Evolutionary conservation across 1,139 yeast genomes (phyloP), one percentile per base, ranked within the genome.

Genomic region (Schwanniomyces etchellsii): DNA sequence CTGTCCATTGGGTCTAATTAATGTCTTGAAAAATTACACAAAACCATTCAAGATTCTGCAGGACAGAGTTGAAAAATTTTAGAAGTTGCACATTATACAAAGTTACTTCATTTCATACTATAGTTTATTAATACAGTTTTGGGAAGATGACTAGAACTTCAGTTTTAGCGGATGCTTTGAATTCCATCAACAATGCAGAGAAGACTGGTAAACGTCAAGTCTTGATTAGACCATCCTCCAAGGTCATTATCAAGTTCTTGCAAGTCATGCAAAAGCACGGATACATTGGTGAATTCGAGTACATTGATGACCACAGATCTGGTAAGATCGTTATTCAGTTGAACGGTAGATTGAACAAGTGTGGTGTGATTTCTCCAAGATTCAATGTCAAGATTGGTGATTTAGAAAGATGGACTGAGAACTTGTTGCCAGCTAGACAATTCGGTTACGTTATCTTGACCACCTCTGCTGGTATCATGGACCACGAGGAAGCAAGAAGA

Each of bases 401-500:
- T 60, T 81, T 89, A 55, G 97, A 89, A 74, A 86, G 85, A 73
- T 89, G 97, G 97, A 88, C 95, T 53, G 95, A 80, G 65, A 88
- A 86, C 79, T 80, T 89, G 63, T 76, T 89, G 61, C 97, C 97
- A 60, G 95, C 97, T 47, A 86, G 97, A 82, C 97, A 89, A 71
- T 89, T 89, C 59, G 97, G 97, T 74, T 88, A 73, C 73, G 89
- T 89, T 59, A 83, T 89, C 65, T 79, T 89, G 61, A 89, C 98
- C 66, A 91, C 98, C 53, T 91, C 98, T 55, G 96, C 97, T 55
- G 98, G 98, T 72, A 91, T 91, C 55, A 88, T 91, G 96, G 97
- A 91, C 77, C 98, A 91, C 74, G 98, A 91, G 75, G 98, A 91
- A 76, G 98, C 98, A 55, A 88, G 96, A 81, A 84, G 97, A 81